A percentile compares a stretch with the other conserved stretches of the same genome.
These are phyloP conservation scores for Infundibulicybe gibba DNA, from an alignment of 768 basidiomycete genomes.

Conservation along the genomic window DNA sequence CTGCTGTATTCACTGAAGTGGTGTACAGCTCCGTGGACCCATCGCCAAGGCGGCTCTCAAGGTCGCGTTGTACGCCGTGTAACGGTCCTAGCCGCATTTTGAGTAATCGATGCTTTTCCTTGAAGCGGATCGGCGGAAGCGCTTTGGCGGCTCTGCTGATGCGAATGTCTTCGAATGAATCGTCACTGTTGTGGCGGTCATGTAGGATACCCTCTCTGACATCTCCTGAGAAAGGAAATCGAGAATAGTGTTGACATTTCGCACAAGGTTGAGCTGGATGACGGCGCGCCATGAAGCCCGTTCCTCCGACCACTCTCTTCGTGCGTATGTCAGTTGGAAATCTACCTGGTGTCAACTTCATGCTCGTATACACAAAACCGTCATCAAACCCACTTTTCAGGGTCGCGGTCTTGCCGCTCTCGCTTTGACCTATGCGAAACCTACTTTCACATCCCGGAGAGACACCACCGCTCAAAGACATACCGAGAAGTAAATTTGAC, in stretches of 20 bases:
- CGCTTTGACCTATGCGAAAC: conserved; percentile 49
- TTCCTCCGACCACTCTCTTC: conserved; percentile 66
- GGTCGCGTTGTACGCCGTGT: conserved; percentile 49
- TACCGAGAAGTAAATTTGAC: conserved; percentile 72
- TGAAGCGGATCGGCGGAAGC: conserved; percentile 45
- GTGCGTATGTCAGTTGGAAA: conserved; percentile 74
- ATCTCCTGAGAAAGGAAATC: conserved; percentile 57
- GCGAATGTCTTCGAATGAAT: conserved; percentile 36
- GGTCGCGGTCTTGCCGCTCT: conserved; percentile 79
- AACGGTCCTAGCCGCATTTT: conserved; percentile 58
- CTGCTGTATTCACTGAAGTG: conserved; percentile 32
- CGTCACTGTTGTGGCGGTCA: conserved; percentile 27
- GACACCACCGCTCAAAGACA: conserved; percentile 11
- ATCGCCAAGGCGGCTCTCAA: conserved; percentile 59
- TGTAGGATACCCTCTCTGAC: conserved; percentile 32
- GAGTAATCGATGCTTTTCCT: conserved; percentile 58
- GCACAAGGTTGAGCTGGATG: conserved; percentile 76
- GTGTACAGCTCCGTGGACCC: conserved; percentile 49
- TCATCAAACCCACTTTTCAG: conserved; percentile 54
- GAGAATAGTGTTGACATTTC: conserved; percentile 64
- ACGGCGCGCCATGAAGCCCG: conserved; percentile 70
- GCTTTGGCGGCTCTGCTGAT: conserved; percentile 29
- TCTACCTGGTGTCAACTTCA: conserved; percentile 30
- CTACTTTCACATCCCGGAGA: background rate
- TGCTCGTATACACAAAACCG: conserved; percentile 1